Evolutionary conservation across 2,329 filamentous ascomycete species (phyloP).

Genomic region (Neonectria faginata): DNA sequence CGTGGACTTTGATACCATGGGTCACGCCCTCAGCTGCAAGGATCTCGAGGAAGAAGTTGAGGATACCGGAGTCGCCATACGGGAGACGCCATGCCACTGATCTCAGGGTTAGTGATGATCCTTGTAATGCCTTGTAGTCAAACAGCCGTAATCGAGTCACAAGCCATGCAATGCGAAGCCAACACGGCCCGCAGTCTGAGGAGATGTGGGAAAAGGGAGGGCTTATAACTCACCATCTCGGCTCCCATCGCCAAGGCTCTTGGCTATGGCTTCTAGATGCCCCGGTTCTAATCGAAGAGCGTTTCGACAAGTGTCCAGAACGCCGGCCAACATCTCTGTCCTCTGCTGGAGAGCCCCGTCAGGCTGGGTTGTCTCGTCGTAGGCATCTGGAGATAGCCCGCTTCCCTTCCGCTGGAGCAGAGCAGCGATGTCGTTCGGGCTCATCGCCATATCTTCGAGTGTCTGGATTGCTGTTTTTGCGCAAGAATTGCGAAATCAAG

Average conservation of each 20-base stretch:
- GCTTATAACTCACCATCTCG: slow-evolving; percentile 61
- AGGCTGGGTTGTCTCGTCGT: slow-evolving; percentile 45
- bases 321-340: slow-evolving; percentile 50
- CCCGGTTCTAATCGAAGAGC: slow-evolving; percentile 55
- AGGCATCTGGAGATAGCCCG: slow-evolving; percentile 40
- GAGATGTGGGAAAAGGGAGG: not conserved
- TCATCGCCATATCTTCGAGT: slow-evolving; percentile 42
- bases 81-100: slow-evolving; percentile 68
- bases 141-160: accelerated
- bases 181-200: not conserved
- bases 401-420: slow-evolving; percentile 52
- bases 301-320: slow-evolving; percentile 55
- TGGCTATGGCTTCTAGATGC: slow-evolving; percentile 60
- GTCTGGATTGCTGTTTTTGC: not conserved
- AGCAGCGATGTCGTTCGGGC: slow-evolving; percentile 52
- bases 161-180: not conserved
- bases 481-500: not conserved
- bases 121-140: no score
- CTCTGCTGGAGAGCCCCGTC: slow-evolving; percentile 41
- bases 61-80: slow-evolving; percentile 67
- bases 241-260: slow-evolving; percentile 67
- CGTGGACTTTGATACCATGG: slow-evolving; percentile 63
- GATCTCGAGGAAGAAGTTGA: slow-evolving; percentile 66
- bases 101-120: slow-evolving; percentile 2
- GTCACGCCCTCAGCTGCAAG: slow-evolving; percentile 54